Conservation (phyloP, 352 stramenopile species). For the Phytophthora uliginosa region DNA sequence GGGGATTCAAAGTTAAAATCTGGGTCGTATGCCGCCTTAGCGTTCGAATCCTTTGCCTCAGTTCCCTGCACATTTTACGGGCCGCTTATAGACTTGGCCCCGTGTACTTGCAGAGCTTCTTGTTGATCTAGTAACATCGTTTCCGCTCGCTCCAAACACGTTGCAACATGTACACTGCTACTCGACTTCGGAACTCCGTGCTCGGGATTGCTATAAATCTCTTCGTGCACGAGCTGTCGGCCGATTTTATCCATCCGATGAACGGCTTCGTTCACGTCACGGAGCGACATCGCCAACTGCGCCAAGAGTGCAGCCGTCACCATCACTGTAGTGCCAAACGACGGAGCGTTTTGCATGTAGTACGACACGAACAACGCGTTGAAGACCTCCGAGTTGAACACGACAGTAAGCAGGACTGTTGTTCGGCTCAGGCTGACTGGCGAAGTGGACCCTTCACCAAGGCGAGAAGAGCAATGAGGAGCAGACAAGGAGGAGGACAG, state of each 20-base stretch:
- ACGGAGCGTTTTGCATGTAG: constrained; percentile 32
- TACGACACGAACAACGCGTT: constrained; percentile 37
- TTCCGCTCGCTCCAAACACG: no score
- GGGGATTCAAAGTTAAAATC: constrained; percentile 16
- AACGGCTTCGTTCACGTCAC: no score
- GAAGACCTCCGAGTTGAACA: constrained; percentile 25
- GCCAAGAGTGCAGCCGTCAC: no score
- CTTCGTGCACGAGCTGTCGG: no score
- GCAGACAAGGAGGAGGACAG: neutral
- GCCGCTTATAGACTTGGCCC: neutral
- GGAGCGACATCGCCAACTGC: no score
- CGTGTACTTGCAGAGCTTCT: neutral
- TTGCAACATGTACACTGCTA: no score
- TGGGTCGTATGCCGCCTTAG: neutral
- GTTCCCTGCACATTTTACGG: neutral
- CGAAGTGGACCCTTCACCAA: neutral
- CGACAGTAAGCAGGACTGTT: neutral
- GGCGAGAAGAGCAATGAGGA: neutral
- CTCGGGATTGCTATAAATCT: no score
- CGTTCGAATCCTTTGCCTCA: neutral
- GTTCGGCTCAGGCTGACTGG: neutral
- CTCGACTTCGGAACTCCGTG: no score
- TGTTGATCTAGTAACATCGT: no score
- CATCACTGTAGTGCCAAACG: no score
- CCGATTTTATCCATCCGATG: no score